A percentile compares a stretch with the other conserved stretches of the same genome.
These are phyloP conservation scores for Kandelia obovata DNA, from an alignment of 345 rosid species.

Conservation along the genomic window DNA sequence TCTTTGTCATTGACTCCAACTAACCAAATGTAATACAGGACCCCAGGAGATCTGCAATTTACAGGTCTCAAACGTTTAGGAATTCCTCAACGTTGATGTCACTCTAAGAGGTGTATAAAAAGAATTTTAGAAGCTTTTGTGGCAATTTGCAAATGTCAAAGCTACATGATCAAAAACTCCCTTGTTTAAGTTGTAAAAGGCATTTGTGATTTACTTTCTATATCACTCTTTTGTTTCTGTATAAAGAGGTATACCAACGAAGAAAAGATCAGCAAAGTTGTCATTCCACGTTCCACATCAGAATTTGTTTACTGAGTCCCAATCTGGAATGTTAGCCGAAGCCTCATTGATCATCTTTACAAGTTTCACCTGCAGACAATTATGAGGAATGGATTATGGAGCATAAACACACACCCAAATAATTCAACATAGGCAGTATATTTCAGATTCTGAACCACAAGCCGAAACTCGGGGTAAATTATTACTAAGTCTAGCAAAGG, in stretches of 20 bases:
- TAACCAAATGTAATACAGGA: too few species aligned
- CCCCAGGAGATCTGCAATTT: constrained; percentile 1
- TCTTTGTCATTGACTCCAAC: too few species aligned
- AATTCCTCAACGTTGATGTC: constrained; percentile 9
- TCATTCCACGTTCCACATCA: constrained; percentile 19
- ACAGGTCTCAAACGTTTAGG: constrained; percentile 9
- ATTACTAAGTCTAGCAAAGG: too few species aligned
- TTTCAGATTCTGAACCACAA: too few species aligned
- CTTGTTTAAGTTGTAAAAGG: neutral
- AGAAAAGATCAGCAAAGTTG: constrained; percentile 3
- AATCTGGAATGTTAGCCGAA: constrained; percentile 61
- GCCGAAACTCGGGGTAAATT: too few species aligned
- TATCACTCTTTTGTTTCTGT: constrained; percentile 22
- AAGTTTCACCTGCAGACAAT: constrained; percentile 47
- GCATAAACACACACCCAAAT: neutral
- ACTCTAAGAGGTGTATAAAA: constrained; percentile 16
- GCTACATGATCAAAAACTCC: constrained; percentile 5
- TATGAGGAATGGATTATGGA: neutral
- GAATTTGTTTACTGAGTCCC: constrained; percentile 38
- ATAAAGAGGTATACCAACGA: constrained; percentile 13
- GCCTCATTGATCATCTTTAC: constrained; percentile 73
- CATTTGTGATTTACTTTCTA: constrained; percentile 12
- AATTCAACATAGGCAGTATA: too few species aligned
- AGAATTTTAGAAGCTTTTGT: constrained; percentile 13
- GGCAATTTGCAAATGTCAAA: neutral